phyloP scores from a whole-genome alignment of 805 yeast genomes.

The Wickerhamiella australiensis region DNA sequence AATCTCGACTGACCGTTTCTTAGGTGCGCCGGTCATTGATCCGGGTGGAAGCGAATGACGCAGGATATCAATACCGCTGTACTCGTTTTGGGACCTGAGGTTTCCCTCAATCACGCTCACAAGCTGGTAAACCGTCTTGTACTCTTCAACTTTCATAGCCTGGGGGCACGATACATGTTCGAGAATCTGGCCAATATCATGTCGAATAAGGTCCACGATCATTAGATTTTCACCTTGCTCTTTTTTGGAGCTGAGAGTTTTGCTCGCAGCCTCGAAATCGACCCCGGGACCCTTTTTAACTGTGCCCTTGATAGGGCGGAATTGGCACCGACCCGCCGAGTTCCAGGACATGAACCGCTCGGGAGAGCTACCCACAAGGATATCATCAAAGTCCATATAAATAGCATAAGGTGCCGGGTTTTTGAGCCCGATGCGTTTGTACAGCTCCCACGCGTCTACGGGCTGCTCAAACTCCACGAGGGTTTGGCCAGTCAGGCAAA shows the following conservation, averaged over 20 bases:
- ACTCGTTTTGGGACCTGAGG: constrained; percentile 26
- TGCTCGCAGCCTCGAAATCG: constrained; percentile 46
- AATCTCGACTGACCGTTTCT: constrained; percentile 78
- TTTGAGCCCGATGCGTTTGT: constrained; percentile 51
- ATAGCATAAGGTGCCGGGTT: constrained; percentile 94
- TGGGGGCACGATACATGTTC: constrained; percentile 57
- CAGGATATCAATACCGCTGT: constrained; percentile 67
- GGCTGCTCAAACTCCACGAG: constrained; percentile 39
- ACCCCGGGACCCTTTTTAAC: constrained; percentile 53
- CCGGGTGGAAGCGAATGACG: constrained; percentile 87
- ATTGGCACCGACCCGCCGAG: constrained; percentile 42
- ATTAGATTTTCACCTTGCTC: constrained; percentile 92
- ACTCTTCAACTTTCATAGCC: constrained; percentile 87
- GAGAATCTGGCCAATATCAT: constrained; percentile 65
- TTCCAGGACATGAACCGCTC: constrained; percentile 85
- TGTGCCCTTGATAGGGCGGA: constrained; percentile 95
- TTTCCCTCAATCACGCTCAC: constrained; percentile 79
- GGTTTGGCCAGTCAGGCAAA: constrained; percentile 76
- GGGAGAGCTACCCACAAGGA: constrained; percentile 79
- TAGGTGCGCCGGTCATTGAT: constrained; percentile 99
- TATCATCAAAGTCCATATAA: constrained; percentile 55
- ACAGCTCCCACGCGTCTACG: constrained; percentile 60
- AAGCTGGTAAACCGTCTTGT: constrained; percentile 77
- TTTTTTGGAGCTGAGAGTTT: constrained; percentile 65
- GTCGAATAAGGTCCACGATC: constrained; percentile 93